phyloP scores from a whole-genome alignment of 73 alveolate genomes.

The Paramecium octaurelia region DNA sequence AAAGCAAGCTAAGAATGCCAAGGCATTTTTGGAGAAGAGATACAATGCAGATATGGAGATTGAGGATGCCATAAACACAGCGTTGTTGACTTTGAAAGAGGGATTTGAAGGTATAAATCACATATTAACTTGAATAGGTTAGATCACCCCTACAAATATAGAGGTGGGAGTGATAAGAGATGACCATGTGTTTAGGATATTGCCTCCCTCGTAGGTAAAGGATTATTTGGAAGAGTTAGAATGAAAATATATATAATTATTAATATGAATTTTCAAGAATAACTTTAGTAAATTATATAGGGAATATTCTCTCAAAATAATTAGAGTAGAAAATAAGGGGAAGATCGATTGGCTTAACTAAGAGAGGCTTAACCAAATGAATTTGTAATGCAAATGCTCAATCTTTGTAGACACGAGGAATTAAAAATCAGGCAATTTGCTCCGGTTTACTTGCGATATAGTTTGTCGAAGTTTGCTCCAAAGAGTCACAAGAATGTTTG shows the following conservation, averaged over 20 bases:
- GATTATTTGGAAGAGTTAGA: constrained; percentile 85
- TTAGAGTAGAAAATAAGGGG: constrained; percentile 66
- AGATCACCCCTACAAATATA: constrained; percentile 62
- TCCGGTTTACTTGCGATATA: not conserved
- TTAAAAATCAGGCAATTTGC: not conserved
- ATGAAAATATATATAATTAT: constrained; percentile 47
- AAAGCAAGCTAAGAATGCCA: constrained; percentile 84
- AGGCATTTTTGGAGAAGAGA: constrained; percentile 90
- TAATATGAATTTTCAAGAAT: not conserved
- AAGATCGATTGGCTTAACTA: constrained; percentile 60
- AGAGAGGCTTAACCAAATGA: constrained; percentile 37
- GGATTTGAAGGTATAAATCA: constrained; percentile 79
- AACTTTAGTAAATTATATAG: not conserved
- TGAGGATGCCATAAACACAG: constrained; percentile 95
- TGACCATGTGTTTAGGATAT: constrained; percentile 71
- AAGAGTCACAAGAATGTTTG: constrained; percentile 1
- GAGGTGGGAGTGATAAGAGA: constrained; percentile 80
- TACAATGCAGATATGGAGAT: constrained; percentile 81
- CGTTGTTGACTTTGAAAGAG: constrained; percentile 86
- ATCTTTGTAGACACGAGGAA: not conserved
- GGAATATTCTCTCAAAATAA: constrained; percentile 59
- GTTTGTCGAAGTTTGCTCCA: not conserved
- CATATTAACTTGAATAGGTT: not conserved
- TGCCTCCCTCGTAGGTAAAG: constrained; percentile 73
- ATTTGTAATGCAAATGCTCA: not conserved